These are phyloP conservation scores for Epichloe sp. DNA, from an alignment of 2,329 filamentous ascomycete genomes.

Conservation along the genomic window DNA sequence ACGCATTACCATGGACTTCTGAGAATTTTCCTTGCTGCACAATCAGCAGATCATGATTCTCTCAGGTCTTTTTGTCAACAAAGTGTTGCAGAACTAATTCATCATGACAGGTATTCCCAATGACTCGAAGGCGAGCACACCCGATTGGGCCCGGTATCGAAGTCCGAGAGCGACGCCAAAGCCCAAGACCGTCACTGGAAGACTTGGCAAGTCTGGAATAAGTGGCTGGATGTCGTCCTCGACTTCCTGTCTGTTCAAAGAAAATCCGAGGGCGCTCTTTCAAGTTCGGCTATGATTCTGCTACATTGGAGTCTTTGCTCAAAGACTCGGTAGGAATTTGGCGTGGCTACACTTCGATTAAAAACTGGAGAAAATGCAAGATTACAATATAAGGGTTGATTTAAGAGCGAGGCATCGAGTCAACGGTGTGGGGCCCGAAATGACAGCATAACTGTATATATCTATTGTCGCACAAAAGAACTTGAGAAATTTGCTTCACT, in stretches of 20 bases:
- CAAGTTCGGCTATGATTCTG: no score
- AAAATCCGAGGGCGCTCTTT: neutral
- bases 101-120: slow-evolving; percentile 38
- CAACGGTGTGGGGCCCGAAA: no score
- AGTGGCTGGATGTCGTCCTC: neutral
- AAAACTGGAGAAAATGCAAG: no score
- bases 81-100: slow-evolving; percentile 6
- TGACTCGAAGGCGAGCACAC: slow-evolving; percentile 47
- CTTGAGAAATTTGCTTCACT: no score
- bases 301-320: no score
- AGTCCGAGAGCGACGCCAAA: slow-evolving; percentile 52
- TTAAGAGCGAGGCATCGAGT: neutral
- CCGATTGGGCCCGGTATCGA: slow-evolving; percentile 74
- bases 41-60: neutral
- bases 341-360: no score
- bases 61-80: neutral
- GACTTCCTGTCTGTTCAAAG: neutral
- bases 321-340: no score
- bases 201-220: slow-evolving; percentile 59
- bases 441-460: neutral
- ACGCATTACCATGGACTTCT: neutral
- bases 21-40: neutral
- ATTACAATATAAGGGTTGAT: neutral
- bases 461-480: neutral
- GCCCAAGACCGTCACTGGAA: slow-evolving; percentile 43